Evolutionary conservation across 177 flowering plant genomes (phyloP).

Genomic region (Tripterygium wilfordii): DNA sequence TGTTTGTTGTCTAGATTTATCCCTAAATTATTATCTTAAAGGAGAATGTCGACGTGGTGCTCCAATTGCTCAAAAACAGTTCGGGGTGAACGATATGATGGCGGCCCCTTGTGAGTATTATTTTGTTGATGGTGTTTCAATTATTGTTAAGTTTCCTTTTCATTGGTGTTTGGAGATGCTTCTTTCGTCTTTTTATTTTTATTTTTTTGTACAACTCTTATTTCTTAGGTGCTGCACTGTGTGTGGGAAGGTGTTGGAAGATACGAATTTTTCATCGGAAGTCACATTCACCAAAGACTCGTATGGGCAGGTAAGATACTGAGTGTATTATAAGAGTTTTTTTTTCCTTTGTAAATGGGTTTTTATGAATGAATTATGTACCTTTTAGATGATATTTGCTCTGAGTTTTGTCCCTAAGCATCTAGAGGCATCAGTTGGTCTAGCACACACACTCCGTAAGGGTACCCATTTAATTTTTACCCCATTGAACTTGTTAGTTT

Average conservation of each 20-base stretch:
- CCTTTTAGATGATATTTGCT: not conserved
- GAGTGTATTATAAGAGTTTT: not conserved
- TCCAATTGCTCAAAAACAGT: too few relatives aligned
- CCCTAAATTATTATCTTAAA: too few relatives aligned
- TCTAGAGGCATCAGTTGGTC: too few relatives aligned
- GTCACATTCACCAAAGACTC: constrained; percentile 25
- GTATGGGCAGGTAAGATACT: constrained; percentile 26
- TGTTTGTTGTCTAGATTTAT: too few relatives aligned
- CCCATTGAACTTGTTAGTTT: too few relatives aligned
- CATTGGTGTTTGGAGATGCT: not conserved
- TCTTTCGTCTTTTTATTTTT: not conserved
- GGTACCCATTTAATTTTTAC: too few relatives aligned
- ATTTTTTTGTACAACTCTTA: not conserved
- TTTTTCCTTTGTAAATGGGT: not conserved
- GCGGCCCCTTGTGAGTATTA: too few relatives aligned
- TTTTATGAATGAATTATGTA: not conserved
- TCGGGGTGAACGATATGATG: too few relatives aligned
- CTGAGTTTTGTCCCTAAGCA: too few relatives aligned
- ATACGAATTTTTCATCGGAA: constrained; percentile 18
- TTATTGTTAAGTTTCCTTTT: constrained; percentile 3
- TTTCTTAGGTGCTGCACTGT: constrained; percentile 21
- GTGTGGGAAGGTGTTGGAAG: constrained; percentile 34
- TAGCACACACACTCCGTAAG: too few relatives aligned
- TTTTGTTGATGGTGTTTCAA: too few relatives aligned
- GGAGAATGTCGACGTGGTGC: too few relatives aligned